Conservation (phyloP, 805 yeast genomes). For the Wickerhamiella sergipiensis region DNA sequence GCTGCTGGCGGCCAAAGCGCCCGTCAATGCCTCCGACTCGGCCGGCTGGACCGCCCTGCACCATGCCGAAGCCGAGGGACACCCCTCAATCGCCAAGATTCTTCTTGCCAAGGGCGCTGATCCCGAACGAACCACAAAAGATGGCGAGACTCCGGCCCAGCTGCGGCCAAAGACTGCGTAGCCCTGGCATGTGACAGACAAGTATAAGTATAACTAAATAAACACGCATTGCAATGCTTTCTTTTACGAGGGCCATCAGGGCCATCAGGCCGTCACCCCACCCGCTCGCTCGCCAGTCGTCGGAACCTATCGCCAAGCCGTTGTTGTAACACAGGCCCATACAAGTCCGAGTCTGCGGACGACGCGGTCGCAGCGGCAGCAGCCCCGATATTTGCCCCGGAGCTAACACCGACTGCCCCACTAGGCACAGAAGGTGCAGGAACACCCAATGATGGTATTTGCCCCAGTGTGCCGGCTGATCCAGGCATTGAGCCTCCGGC, state of each 20-base stretch:
- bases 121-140: slow-evolving; percentile 29
- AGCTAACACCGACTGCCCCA: background rate
- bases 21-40: slow-evolving; percentile 53
- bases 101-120: slow-evolving; percentile 61
- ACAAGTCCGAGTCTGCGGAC: background rate
- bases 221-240: background rate
- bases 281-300: slow-evolving; percentile 4
- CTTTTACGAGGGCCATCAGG: too few relatives aligned
- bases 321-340: slow-evolving; percentile 3
- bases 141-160: slow-evolving; percentile 36
- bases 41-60: slow-evolving; percentile 76
- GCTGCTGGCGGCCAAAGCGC: slow-evolving; percentile 42
- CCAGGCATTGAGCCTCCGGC: background rate
- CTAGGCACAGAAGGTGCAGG: background rate
- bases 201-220: too few relatives aligned
- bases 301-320: slow-evolving; percentile 4
- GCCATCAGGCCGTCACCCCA: too few relatives aligned
- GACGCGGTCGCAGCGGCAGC: background rate
- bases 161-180: background rate
- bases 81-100: slow-evolving; percentile 56
- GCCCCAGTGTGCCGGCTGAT: background rate
- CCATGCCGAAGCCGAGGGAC: slow-evolving; percentile 85
- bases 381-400: background rate
- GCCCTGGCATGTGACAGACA: too few relatives aligned
- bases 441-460: background rate